Conservation (phyloP, 75 land plant genomes). For the Isoetes taiwanensis region DNA sequence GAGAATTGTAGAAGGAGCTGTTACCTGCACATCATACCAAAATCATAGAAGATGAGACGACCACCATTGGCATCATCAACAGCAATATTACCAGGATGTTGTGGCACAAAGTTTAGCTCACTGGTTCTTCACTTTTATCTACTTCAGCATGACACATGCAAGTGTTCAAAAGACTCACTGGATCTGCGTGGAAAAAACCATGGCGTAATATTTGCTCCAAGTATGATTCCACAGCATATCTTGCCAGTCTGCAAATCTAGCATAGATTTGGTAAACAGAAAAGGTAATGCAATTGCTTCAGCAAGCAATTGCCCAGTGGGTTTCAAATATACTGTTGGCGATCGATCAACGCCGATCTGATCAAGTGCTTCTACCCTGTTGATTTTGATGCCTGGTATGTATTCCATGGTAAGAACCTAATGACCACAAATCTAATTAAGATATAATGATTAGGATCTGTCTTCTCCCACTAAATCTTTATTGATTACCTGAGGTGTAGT, state of each 20-base stretch:
- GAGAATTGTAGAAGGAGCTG: too few relatives aligned
- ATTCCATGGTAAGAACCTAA: slow-evolving; percentile 97
- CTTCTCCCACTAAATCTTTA: too few relatives aligned
- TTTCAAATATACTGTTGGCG: slow-evolving; percentile 81
- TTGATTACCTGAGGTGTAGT: slow-evolving; percentile 90
- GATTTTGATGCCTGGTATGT: slow-evolving; percentile 98
- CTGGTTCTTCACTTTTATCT: too few relatives aligned
- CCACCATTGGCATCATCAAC: slow-evolving; percentile 99
- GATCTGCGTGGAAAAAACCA: slow-evolving; percentile 99
- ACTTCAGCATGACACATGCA: too few relatives aligned
- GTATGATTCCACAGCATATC: slow-evolving; percentile 98
- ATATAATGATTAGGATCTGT: too few relatives aligned
- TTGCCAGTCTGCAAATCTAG: slow-evolving; percentile 66
- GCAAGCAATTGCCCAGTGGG: too few relatives aligned
- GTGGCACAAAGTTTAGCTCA: too few relatives aligned
- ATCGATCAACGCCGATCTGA: slow-evolving; percentile 95
- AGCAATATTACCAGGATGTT: slow-evolving; percentile 99
- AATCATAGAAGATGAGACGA: slow-evolving; percentile 93
- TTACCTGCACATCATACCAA: slow-evolving; percentile 99
- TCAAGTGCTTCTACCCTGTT: slow-evolving; percentile 83
- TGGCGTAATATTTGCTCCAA: slow-evolving; percentile 95
- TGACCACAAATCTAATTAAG: too few relatives aligned
- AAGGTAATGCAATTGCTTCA: too few relatives aligned
- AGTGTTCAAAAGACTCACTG: slow-evolving; percentile 66
- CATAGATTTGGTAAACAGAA: too few relatives aligned